A percentile compares a stretch with the other conserved stretches of the same genome.
These are phyloP conservation scores for Candida lessepsii DNA, from an alignment of 805 yeast genomes.

Conservation along the genomic window DNA sequence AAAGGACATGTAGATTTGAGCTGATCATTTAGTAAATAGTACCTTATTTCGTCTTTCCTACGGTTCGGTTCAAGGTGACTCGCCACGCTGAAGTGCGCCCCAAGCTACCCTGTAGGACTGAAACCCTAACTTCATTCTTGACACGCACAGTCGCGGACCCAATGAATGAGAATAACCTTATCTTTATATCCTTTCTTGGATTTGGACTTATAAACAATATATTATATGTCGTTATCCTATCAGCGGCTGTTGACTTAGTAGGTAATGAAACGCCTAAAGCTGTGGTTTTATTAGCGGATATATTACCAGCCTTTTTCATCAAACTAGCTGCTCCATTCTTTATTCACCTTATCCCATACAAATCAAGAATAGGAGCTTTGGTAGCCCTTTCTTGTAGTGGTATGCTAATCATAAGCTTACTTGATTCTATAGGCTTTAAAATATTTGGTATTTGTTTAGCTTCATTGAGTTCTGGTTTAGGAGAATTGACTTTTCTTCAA, in stretches of 20 bases:
- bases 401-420: constrained; percentile 64
- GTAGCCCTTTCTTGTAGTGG: constrained; percentile 65
- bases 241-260: constrained; percentile 91
- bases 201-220: constrained; percentile 89
- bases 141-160: too few relatives aligned
- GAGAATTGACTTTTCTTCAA: constrained; percentile 86
- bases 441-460: constrained; percentile 76
- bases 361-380: constrained; percentile 49
- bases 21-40: too few relatives aligned
- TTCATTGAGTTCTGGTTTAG: constrained; percentile 82
- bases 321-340: constrained; percentile 79
- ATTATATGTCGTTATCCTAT: constrained; percentile 83
- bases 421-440: constrained; percentile 34
- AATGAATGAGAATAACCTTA: constrained; percentile 7
- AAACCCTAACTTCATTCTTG: background rate
- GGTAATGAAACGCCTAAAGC: constrained; percentile 85
- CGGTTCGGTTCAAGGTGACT: too few relatives aligned
- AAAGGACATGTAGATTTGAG: too few relatives aligned
- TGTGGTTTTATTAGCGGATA: constrained; percentile 79
- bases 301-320: constrained; percentile 73
- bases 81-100: too few relatives aligned
- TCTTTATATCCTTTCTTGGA: constrained; percentile 63
- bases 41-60: too few relatives aligned
- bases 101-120: background rate
- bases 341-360: constrained; percentile 64